Conservation (phyloP, 1,284 basidiomycete genomes). For the Anthracocystis walkeri region DNA sequence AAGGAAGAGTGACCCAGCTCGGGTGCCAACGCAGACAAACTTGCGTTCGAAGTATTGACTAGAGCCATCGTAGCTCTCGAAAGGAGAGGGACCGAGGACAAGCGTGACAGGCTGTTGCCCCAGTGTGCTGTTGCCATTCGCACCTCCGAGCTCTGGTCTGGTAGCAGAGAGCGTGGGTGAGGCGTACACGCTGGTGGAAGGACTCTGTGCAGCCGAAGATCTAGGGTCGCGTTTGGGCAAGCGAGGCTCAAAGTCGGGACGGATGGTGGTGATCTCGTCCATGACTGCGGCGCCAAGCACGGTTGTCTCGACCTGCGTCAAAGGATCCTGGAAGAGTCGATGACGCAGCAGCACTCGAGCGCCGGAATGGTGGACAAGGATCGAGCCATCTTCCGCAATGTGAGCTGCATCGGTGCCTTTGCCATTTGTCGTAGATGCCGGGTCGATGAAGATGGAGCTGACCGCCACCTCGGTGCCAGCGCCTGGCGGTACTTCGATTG, state of each 20-base stretch:
- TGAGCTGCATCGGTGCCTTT: not conserved
- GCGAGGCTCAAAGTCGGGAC: conserved; percentile 61
- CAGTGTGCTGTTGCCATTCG: not conserved
- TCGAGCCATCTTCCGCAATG: conserved; percentile 14
- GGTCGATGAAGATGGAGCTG: conserved; percentile 36
- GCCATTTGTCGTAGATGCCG: not conserved
- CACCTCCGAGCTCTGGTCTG: not conserved
- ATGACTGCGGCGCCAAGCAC: conserved; percentile 53
- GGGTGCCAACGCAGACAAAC: conserved; percentile 64
- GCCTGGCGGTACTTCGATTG: conserved; percentile 34
- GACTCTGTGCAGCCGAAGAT: conserved; percentile 36
- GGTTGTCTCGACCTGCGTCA: conserved; percentile 28
- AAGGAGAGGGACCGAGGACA: conserved; percentile 39
- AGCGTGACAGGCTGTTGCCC: conserved; percentile 16
- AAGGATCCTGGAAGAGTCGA: conserved; percentile 17
- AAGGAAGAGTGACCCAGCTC: conserved; percentile 54
- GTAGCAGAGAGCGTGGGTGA: conserved; percentile 45
- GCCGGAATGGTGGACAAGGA: conserved; percentile 50
- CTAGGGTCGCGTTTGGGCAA: conserved; percentile 31
- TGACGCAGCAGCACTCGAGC: conserved; percentile 52
- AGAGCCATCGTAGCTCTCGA: conserved; percentile 23
- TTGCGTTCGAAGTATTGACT: conserved; percentile 58
- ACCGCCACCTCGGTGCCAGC: conserved; percentile 24
- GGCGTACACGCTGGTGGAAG: conserved; percentile 25
- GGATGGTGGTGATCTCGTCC: conserved; percentile 57